Conservation (phyloP, 495 filamentous ascomycete species). For the Schizothecium vesticola region DNA sequence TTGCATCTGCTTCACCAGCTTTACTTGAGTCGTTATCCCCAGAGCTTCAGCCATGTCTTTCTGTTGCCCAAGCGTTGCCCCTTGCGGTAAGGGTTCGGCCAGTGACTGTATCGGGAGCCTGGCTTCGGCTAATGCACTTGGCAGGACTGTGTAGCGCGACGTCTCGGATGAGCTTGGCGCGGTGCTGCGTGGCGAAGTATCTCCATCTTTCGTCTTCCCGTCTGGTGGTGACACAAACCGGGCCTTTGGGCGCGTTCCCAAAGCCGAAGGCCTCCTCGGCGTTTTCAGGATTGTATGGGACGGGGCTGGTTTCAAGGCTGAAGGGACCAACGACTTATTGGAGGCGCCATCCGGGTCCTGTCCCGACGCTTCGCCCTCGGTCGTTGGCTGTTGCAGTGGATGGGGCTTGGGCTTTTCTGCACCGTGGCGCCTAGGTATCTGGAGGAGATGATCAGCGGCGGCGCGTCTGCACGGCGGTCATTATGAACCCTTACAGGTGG, state of each 20-base stretch:
- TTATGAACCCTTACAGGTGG: conserved; percentile 31
- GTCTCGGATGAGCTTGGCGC: neutral
- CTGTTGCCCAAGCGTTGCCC: neutral
- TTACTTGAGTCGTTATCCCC: neutral
- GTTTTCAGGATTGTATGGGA: conserved; percentile 51
- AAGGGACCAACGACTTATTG: conserved; percentile 27
- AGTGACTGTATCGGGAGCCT: neutral
- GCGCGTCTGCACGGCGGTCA: neutral
- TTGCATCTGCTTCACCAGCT: neutral
- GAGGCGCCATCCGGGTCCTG: neutral
- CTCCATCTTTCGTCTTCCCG: neutral
- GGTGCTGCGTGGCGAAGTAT: neutral
- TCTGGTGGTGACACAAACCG: conserved; percentile 44
- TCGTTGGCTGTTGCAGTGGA: neutral
- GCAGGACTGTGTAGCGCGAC: neutral
- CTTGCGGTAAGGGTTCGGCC: neutral
- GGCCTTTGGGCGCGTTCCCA: conserved; percentile 46
- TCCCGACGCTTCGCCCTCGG: neutral
- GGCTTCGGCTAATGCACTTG: neutral
- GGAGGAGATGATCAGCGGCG: conserved; percentile 9
- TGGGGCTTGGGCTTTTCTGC: neutral
- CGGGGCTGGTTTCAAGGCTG: conserved; percentile 28
- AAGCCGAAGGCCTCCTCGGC: conserved; percentile 44
- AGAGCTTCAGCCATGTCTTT: neutral
- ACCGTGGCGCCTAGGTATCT: conserved; percentile 4